Percentiles rank a stretch among this genome's conserved stretches.
These are phyloP conservation scores for Penicillium glabrum DNA, from an alignment of 2,329 filamentous ascomycete species.

Conservation along the genomic window DNA sequence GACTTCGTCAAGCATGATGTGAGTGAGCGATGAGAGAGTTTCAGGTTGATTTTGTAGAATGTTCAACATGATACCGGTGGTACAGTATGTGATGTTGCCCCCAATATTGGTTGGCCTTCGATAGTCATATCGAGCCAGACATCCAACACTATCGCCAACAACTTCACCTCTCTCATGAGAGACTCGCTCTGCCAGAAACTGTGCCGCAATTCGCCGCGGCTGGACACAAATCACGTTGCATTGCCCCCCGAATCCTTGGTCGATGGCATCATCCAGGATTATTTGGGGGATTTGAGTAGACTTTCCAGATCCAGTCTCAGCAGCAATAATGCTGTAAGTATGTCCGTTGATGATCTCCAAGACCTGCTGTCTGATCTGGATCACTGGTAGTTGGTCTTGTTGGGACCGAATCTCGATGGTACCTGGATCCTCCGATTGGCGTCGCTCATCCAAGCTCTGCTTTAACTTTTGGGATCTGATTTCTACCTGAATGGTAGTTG, in stretches of 20 bases:
- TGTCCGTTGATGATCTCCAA: slow-evolving; percentile 41
- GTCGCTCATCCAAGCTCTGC: neutral
- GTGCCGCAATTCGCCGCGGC: slow-evolving; percentile 50
- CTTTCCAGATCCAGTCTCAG: slow-evolving; percentile 50
- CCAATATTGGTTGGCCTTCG: slow-evolving; percentile 27
- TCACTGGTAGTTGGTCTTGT: slow-evolving; percentile 39
- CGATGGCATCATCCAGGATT: slow-evolving; percentile 50
- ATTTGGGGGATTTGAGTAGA: slow-evolving; percentile 55
- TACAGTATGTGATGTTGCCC: slow-evolving; percentile 52
- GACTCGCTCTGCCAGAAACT: slow-evolving; percentile 47
- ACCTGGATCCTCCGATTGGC: neutral
- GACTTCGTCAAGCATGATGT: slow-evolving; percentile 55
- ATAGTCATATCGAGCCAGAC: slow-evolving; percentile 46
- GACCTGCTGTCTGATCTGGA: slow-evolving; percentile 35
- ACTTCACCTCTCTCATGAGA: slow-evolving; percentile 46
- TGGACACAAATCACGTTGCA: slow-evolving; percentile 55
- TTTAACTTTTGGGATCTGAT: neutral
- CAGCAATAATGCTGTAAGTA: slow-evolving; percentile 47
- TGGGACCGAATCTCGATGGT: slow-evolving; percentile 1
- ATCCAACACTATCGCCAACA: slow-evolving; percentile 46
- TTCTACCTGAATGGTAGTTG: neutral
- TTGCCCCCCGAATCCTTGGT: slow-evolving; percentile 35
- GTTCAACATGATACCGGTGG: slow-evolving; percentile 50
- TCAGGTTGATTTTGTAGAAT: slow-evolving; percentile 42
- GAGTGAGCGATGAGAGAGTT: slow-evolving; percentile 44